Conservation (phyloP, 2,329 filamentous ascomycete genomes). For the Fulvia fulva region DNA sequence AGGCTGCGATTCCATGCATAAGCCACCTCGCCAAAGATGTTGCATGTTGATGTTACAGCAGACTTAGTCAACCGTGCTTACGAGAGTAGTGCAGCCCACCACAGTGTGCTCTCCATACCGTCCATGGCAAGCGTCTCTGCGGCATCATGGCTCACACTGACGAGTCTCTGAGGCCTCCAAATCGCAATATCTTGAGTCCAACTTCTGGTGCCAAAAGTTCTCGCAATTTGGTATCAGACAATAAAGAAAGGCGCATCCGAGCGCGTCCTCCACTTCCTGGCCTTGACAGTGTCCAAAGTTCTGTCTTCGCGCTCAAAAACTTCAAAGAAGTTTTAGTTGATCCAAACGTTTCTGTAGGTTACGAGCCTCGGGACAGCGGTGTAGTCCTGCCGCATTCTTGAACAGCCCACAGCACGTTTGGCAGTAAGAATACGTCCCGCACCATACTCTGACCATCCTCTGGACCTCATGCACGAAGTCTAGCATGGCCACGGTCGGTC, state of each 20-base stretch:
- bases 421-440: not conserved
- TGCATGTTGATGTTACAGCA: not conserved
- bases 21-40: not conserved
- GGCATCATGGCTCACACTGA: no score
- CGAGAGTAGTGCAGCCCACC: not conserved
- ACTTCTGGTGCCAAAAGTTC: no score
- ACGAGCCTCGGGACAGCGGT: not conserved
- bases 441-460: not conserved
- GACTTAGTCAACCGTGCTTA: not conserved
- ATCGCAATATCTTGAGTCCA: no score
- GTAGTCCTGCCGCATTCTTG: not conserved
- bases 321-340: no score
- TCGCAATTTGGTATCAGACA: no score
- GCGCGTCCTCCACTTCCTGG: no score
- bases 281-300: no score
- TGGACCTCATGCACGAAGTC: not conserved
- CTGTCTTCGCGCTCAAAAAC: no score
- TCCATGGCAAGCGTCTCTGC: no score
- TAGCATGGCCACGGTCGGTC: not conserved
- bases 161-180: no score
- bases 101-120: not conserved
- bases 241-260: no score
- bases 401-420: not conserved
- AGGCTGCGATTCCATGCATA: not conserved
- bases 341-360: not conserved